Percentiles rank a stretch among this genome's conserved stretches.
Conservation (phyloP, 768 basidiomycete species). For the Suillus tomentosus region DNA sequence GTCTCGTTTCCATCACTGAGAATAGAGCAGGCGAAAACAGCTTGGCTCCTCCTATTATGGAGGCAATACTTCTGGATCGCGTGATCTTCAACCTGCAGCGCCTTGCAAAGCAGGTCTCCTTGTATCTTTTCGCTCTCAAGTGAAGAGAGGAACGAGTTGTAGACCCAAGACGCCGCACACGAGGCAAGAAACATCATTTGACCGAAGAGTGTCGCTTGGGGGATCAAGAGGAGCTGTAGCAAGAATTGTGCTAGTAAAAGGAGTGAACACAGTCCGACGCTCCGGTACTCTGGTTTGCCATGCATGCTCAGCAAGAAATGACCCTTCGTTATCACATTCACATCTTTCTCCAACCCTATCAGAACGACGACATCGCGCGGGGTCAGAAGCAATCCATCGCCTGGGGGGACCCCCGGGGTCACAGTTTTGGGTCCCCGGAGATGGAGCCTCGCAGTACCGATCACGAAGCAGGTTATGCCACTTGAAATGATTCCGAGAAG, state of each 20-base stretch:
- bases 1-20: constrained; percentile 26
- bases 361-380: constrained; percentile 30
- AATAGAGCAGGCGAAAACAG: constrained; percentile 29
- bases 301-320: constrained; percentile 26
- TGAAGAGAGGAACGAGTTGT: constrained; percentile 38
- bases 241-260: constrained; percentile 36
- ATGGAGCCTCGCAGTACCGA: constrained; percentile 31
- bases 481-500: constrained; percentile 35
- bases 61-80: constrained; percentile 24
- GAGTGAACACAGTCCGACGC: constrained; percentile 32
- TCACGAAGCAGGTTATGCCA: constrained; percentile 30
- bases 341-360: constrained; percentile 32
- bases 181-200: constrained; percentile 37
- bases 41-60: constrained; percentile 24
- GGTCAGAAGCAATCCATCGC: constrained; percentile 35
- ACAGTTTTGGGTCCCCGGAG: constrained; percentile 22
- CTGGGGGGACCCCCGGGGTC: constrained; percentile 28
- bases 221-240: constrained; percentile 37
- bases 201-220: constrained; percentile 36
- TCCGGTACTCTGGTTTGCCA: constrained; percentile 19
- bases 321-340: constrained; percentile 36
- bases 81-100: constrained; percentile 13
- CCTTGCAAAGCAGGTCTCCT: constrained; percentile 20
- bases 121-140: constrained; percentile 39
- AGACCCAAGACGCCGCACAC: constrained; percentile 36